Evolutionary conservation across 495 filamentous ascomycete genomes (phyloP).

Genomic region (Massariosphaeria phaeospora): DNA sequence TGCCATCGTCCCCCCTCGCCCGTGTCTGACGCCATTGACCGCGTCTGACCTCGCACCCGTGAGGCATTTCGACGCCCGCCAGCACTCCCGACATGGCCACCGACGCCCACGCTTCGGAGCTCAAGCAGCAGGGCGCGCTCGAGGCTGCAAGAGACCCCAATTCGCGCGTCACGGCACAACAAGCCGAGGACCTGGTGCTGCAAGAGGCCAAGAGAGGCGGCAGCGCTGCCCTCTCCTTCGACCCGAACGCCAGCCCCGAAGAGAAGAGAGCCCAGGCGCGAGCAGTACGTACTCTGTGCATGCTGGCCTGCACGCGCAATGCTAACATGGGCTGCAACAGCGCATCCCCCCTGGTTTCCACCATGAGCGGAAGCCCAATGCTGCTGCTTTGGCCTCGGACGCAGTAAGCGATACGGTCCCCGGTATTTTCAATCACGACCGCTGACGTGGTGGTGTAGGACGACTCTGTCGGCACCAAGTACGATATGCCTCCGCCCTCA

Average conservation of each 20-base stretch:
- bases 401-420: slow-evolving; percentile 45
- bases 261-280: slow-evolving; percentile 74
- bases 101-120: slow-evolving; percentile 48
- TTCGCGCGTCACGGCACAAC: slow-evolving; percentile 61
- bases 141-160: slow-evolving; percentile 67
- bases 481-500: slow-evolving; percentile 72
- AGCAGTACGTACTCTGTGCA: slow-evolving; percentile 55
- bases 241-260: slow-evolving; percentile 77
- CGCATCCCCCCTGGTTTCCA: slow-evolving; percentile 59
- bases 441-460: slow-evolving; percentile 44
- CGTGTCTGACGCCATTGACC: neutral
- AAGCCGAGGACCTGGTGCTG: slow-evolving; percentile 64
- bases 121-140: slow-evolving; percentile 71
- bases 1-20: neutral
- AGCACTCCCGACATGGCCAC: slow-evolving; percentile 4
- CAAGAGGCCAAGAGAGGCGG: slow-evolving; percentile 73
- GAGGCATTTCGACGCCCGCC: too few relatives aligned
- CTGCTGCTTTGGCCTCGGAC: slow-evolving; percentile 67
- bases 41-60: neutral
- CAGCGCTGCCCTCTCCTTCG: slow-evolving; percentile 72
- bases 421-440: neutral
- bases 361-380: slow-evolving; percentile 59
- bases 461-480: slow-evolving; percentile 61
- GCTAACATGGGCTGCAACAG: slow-evolving; percentile 37
- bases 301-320: neutral